Evolutionary conservation across 805 yeast genomes (phyloP), one percentile per base, ranked within the genome.

Genomic region (Schizosaccharomyces lindneri): DNA sequence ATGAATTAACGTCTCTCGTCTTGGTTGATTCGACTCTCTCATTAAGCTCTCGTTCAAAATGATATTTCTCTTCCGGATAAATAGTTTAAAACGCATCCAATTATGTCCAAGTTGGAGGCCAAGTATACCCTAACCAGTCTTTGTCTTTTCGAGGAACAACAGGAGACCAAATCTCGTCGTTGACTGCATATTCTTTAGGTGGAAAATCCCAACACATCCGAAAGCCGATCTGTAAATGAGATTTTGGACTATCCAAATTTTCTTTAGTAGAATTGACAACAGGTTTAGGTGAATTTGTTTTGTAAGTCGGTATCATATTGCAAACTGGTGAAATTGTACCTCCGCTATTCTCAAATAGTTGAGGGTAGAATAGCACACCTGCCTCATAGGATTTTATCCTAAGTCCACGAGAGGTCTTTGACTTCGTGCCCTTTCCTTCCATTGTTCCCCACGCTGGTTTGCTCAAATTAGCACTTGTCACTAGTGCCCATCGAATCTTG

Each of bases 391-490:
- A 79, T 68, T 64, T 70, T 62, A 71, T 73, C 65, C 65, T 66
- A 63, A 66, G 71, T 62, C 60, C 60, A 17, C 65, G 62, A 60
- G 63, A 48, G 60, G 57, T 24, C 17, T 29, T 51, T 7, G 57
- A 51, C 11, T 51, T 51, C n/a, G 11, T 39, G 2, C 57, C 59
- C 62, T 32, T 60, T 31, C 70, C 62, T 48, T 68, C 65, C 17
- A 73, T 72, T 4, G 68, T 71, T 0, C 95, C 95, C 95, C 95
- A 87, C 0, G 95, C 95, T 63, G 80, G 84, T 62, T 79, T 79
- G 41, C 89, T 82, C 51, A 85, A 67, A 67, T 87, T 87, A 41
- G 87, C 84, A 59, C 88, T 82, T 0, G 93, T 84, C 68, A 84
- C 74, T 5, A 84, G 69, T 21, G 82, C 76, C 94, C 95, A 87